Conservation (phyloP, 768 basidiomycete species). For the Lactifluus hygrophoroides region DNA sequence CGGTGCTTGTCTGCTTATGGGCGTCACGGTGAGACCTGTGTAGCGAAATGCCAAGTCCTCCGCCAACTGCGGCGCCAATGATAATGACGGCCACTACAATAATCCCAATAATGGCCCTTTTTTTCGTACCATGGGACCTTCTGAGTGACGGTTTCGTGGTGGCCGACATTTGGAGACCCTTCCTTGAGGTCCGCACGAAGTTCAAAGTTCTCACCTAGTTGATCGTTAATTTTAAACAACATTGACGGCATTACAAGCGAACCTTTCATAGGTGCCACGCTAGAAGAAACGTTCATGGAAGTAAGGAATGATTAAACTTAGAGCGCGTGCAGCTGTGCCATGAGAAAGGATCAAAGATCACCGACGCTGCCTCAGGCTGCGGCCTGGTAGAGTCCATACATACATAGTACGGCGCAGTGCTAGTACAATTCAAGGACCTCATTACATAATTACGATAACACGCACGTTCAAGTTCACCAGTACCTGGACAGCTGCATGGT, state of each 20-base stretch:
- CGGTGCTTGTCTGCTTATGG: too few relatives aligned
- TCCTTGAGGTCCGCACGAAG: slow-evolving; percentile 88
- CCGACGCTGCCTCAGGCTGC: too few relatives aligned
- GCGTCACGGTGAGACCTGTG: neutral
- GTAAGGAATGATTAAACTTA: neutral
- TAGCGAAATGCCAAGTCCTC: slow-evolving; percentile 45
- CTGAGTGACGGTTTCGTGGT: neutral
- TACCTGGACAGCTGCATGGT: too few relatives aligned
- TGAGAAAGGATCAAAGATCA: too few relatives aligned
- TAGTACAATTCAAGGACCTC: too few relatives aligned
- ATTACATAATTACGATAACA: too few relatives aligned
- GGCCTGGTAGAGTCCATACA: too few relatives aligned
- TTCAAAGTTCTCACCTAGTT: slow-evolving; percentile 88
- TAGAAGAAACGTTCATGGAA: slow-evolving; percentile 19
- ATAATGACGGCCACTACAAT: slow-evolving; percentile 33
- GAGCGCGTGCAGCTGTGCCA: too few relatives aligned
- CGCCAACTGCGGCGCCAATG: slow-evolving; percentile 47
- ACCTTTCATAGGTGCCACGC: slow-evolving; percentile 25
- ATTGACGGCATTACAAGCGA: neutral
- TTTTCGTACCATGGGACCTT: slow-evolving; percentile 41
- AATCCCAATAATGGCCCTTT: slow-evolving; percentile 35
- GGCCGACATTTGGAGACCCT: slow-evolving; percentile 14
- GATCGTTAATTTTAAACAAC: neutral
- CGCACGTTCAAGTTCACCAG: too few relatives aligned
- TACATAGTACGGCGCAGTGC: too few relatives aligned